Base-by-base conservation (phyloP, 2,329 filamentous ascomycete species). In the Diaporthe velutina region DNA sequence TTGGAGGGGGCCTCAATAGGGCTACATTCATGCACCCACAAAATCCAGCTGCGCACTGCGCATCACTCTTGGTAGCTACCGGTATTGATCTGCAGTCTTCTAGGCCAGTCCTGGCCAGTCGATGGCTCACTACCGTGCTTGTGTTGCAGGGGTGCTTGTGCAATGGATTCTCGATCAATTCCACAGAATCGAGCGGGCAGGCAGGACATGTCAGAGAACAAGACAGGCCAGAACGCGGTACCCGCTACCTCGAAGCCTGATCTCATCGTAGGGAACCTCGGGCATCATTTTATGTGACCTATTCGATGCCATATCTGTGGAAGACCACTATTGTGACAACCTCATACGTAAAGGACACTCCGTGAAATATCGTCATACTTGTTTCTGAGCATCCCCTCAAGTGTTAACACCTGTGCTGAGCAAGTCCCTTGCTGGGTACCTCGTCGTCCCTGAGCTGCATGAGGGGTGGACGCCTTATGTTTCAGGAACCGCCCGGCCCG, bases 31-130 rank as follows among this genome's bases (percentile, higher is more conserved):
- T 19, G 61, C 30, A 52, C 61, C 42, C 25, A 67, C 60, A 48
- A 19, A 35, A n/a, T n/a, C n/a, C 61, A 42, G 35, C n/a, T n/a
- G n/a, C n/a, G n/a, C n/a, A 30, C 30, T 35, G 61, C 61, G 61
- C 61, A 67, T 50, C 61, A 67, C 61, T 48, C 42, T n/a, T 25
- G 42, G 61, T 25, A 67, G 61, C 42, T 52, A 1, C 58, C 25
- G 30, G 25, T 42, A 30, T 52, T 19, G 61, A 67, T 67, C 61
- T 52, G 45, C 61, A 25, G 22, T 22, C 61, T 25, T n/a, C 19
- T 66, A n/a, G 61, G 61, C 42, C 61, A 38, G 22, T 67, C 22
- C 64, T n/a, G 45, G 64, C 64, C 64, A 67, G n/a, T 40, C 45
- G 19, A 38, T 38, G 48, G 45, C 45, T 22, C 22, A 6, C 8